Conservation (phyloP, 352 stramenopile species). For the Thraustochytrium sp. region DNA sequence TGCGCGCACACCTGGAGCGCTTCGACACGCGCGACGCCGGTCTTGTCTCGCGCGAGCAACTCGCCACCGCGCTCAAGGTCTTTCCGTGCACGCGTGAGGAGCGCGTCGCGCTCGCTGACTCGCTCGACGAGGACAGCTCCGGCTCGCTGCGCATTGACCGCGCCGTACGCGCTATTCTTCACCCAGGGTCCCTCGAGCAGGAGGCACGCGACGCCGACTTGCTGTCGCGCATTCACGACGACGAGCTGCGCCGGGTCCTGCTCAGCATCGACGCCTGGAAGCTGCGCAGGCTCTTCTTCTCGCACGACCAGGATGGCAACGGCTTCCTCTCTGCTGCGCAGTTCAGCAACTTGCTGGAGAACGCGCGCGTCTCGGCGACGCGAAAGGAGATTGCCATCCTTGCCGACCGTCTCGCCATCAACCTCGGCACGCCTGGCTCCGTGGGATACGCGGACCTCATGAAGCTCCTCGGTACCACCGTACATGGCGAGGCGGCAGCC, state of each 20-base stretch:
- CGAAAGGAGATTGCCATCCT: neutral
- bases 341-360: slow-evolving; percentile 28
- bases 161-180: neutral
- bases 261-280: slow-evolving; percentile 18
- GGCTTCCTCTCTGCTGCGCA: neutral
- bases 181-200: neutral
- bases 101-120: neutral
- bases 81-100: neutral
- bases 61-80: neutral
- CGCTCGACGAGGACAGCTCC: neutral
- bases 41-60: neutral
- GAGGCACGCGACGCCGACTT: neutral
- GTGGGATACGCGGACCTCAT: slow-evolving; percentile 11
- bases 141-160: neutral
- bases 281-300: slow-evolving; percentile 24
- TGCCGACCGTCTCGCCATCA: neutral
- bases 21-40: neutral
- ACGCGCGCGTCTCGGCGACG: neutral
- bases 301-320: slow-evolving; percentile 31
- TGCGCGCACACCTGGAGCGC: neutral
- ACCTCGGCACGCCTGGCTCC: neutral
- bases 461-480: neutral
- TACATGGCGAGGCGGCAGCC: neutral
- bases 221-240: neutral
- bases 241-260: neutral